Evolutionary conservation across 2,329 filamentous ascomycete species (phyloP).

Genomic region (Phialophora verrucosa): DNA sequence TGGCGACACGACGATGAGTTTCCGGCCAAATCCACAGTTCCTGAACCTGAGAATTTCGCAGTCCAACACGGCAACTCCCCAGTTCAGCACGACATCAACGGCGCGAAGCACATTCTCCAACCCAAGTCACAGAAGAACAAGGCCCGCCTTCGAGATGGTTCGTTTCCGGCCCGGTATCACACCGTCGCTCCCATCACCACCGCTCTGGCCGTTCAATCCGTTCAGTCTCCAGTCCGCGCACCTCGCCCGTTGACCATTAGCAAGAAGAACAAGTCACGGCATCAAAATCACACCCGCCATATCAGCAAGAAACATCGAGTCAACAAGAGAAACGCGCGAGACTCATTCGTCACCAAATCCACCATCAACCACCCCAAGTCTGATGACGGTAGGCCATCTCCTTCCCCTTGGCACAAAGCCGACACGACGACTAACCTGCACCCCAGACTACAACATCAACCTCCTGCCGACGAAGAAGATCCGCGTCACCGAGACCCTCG

Average conservation of each 20-base stretch:
- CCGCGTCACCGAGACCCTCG: slow-evolving; percentile 18
- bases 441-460: slow-evolving; percentile 25
- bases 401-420: neutral
- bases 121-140: slow-evolving; percentile 30
- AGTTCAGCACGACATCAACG: neutral
- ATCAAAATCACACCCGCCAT: neutral
- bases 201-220: slow-evolving; percentile 16
- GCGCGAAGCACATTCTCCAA: slow-evolving; percentile 22
- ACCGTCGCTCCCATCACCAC: slow-evolving; percentile 6
- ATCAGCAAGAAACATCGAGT: slow-evolving; percentile 12
- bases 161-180: neutral
- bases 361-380: slow-evolving; percentile 5
- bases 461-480: slow-evolving; percentile 28
- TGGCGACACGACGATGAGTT: slow-evolving; percentile 14
- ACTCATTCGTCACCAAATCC: slow-evolving; percentile 28
- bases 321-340: slow-evolving; percentile 27
- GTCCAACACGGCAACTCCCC: slow-evolving; percentile 6
- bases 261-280: slow-evolving; percentile 12
- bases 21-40: neutral
- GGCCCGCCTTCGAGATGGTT: slow-evolving; percentile 6
- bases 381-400: slow-evolving; percentile 18
- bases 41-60: slow-evolving; percentile 5
- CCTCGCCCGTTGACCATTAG: slow-evolving; percentile 16
- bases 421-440: neutral
- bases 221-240: slow-evolving; percentile 9